Conservation (phyloP, 2,329 filamentous ascomycete genomes). For the Tolypocladium endophyticum region DNA sequence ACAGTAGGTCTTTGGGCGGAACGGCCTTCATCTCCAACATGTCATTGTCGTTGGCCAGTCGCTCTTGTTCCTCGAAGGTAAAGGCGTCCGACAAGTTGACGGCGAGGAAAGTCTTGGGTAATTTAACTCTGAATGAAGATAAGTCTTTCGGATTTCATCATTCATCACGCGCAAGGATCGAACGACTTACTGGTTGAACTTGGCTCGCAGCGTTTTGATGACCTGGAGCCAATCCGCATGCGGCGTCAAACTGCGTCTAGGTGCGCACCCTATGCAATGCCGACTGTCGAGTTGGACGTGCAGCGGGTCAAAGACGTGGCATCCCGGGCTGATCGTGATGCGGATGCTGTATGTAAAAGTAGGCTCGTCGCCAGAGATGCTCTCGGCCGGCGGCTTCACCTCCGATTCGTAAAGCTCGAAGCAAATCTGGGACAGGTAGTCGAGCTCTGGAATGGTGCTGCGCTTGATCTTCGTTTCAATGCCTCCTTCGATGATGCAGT, state of each 20-base stretch:
- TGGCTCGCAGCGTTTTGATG: conserved; percentile 88
- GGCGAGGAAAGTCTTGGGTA: conserved; percentile 55
- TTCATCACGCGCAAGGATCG: not conserved
- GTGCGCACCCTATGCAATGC: conserved; percentile 90
- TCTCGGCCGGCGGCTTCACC: conserved; percentile 45
- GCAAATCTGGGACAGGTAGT: conserved; percentile 95
- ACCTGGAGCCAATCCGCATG: conserved; percentile 95
- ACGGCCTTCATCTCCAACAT: conserved; percentile 35
- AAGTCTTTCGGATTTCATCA: not conserved
- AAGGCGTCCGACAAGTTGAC: conserved; percentile 55
- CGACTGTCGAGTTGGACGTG: conserved; percentile 94
- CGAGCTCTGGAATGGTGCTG: conserved; percentile 89
- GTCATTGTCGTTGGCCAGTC: conserved; percentile 35
- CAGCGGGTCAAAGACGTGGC: conserved; percentile 90
- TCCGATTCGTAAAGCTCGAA: conserved; percentile 97
- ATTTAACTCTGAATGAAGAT: conserved; percentile 41
- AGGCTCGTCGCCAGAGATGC: conserved; percentile 40
- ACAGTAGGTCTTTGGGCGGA: conserved; percentile 18
- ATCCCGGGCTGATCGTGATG: conserved; percentile 90
- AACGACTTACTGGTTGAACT: conserved; percentile 75
- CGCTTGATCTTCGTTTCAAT: conserved; percentile 95
- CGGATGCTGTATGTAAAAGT: conserved; percentile 91
- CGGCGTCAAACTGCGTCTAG: conserved; percentile 77
- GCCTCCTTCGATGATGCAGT: conserved; percentile 94
- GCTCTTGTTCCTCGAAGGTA: conserved; percentile 46